These are phyloP conservation scores for Dendrocalamus sinicus DNA, from an alignment of 176 grass and related monocot genomes.

Conservation along the genomic window DNA sequence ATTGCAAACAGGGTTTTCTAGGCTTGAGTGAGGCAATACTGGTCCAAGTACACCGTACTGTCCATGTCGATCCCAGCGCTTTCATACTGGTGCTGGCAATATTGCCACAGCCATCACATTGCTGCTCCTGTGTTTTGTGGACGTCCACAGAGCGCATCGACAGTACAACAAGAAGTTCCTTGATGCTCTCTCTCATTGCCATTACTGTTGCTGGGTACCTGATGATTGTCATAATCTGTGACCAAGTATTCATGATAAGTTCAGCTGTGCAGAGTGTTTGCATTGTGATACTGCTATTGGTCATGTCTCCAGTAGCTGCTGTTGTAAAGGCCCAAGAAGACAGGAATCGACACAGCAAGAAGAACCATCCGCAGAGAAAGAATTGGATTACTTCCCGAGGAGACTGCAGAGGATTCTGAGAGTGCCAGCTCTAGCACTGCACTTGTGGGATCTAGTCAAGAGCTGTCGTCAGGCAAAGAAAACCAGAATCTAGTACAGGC, in stretches of 20 bases:
- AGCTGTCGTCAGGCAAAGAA: constrained; percentile 38
- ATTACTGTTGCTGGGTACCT: constrained; percentile 73
- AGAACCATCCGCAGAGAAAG: constrained; percentile 39
- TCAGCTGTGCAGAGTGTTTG: constrained; percentile 51
- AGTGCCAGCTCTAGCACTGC: not conserved
- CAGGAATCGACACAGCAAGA: constrained; percentile 29
- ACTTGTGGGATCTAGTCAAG: constrained; percentile 16
- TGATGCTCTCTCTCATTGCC: constrained; percentile 66
- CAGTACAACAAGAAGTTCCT: constrained; percentile 73
- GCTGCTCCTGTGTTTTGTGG: constrained; percentile 74
- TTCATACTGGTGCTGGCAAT: constrained; percentile 82
- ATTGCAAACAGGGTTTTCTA: constrained; percentile 67
- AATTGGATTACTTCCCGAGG: constrained; percentile 18
- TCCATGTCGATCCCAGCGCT: constrained; percentile 49
- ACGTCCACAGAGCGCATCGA: constrained; percentile 43
- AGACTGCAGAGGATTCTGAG: constrained; percentile 18
- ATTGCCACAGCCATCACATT: constrained; percentile 67
- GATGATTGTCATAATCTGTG: constrained; percentile 78
- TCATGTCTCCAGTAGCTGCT: constrained; percentile 48
- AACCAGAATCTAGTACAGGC: constrained; percentile 61
- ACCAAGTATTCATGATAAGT: constrained; percentile 54
- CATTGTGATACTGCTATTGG: constrained; percentile 58
- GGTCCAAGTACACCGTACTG: constrained; percentile 61
- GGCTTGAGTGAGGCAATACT: constrained; percentile 89
- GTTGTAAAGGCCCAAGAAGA: constrained; percentile 37